Conservation (phyloP, 805 yeast species). For the Myxozyma sirexii region DNA sequence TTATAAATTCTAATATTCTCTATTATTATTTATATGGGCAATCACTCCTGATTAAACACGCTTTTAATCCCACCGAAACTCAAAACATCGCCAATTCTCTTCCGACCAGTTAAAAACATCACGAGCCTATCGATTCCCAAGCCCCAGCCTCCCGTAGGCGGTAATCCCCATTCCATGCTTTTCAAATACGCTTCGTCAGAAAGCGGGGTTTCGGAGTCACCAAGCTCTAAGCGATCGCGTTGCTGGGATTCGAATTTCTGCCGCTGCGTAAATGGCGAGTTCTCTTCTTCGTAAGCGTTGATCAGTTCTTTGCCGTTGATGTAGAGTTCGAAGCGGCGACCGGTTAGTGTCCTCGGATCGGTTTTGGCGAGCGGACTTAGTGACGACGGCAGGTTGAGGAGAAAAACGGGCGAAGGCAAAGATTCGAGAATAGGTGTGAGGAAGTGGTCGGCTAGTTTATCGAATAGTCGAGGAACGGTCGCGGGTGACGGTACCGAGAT, state of each 20-base stretch:
- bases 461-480: conserved; percentile 62
- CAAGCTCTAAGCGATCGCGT: conserved; percentile 48
- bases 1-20: background rate
- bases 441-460: conserved; percentile 59
- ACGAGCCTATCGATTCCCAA: conserved; percentile 87
- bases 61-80: conserved; percentile 75
- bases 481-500: conserved; percentile 40
- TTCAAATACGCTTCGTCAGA: conserved; percentile 74
- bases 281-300: conserved; percentile 96
- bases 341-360: conserved; percentile 45
- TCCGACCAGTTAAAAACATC: conserved; percentile 69
- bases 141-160: conserved; percentile 99
- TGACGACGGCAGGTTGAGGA: conserved; percentile 78
- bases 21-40: no score
- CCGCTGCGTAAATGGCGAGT: conserved; percentile 74
- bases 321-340: conserved; percentile 82
- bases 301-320: conserved; percentile 78
- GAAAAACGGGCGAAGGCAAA: conserved; percentile 60
- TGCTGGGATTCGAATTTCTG: conserved; percentile 66
- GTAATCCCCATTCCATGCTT: conserved; percentile 89
- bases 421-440: conserved; percentile 63
- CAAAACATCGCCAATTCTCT: conserved; percentile 73
- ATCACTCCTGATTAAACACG: conserved; percentile 60
- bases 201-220: conserved; percentile 64
- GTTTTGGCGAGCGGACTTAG: conserved; percentile 91